Evolutionary conservation across 768 basidiomycete genomes (phyloP).

Genomic region (Psilocybe azurescens): DNA sequence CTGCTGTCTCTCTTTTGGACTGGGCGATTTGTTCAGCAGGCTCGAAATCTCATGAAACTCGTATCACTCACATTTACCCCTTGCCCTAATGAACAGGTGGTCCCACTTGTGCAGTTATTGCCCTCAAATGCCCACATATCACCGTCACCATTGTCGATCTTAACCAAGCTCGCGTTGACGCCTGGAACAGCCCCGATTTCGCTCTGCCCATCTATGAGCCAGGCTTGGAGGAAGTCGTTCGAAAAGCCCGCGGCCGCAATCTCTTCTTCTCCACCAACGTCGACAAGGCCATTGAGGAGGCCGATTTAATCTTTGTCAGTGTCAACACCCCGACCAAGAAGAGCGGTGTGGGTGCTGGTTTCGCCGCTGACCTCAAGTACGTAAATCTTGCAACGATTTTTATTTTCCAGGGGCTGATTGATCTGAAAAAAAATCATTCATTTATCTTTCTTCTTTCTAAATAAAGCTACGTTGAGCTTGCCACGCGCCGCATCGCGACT

Average conservation of each 20-base stretch:
- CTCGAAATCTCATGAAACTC: neutral
- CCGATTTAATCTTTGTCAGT: constrained; percentile 97
- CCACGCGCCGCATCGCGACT: constrained; percentile 94
- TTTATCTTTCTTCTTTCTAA: constrained; percentile 8
- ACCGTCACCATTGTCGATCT: constrained; percentile 97
- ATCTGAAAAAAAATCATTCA: constrained; percentile 10
- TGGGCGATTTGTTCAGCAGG: constrained; percentile 9
- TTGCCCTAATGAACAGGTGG: constrained; percentile 61
- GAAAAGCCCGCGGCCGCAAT: constrained; percentile 87
- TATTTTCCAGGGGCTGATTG: constrained; percentile 16
- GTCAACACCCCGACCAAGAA: constrained; percentile 99
- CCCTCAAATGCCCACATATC: constrained; percentile 91
- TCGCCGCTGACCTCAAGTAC: constrained; percentile 97
- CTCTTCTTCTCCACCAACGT: constrained; percentile 97
- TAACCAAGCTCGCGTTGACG: constrained; percentile 92
- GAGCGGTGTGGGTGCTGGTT: constrained; percentile 95
- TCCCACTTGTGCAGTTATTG: constrained; percentile 95
- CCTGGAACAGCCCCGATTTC: constrained; percentile 92
- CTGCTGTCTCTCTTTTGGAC: constrained; percentile 8
- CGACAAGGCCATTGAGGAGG: constrained; percentile 90
- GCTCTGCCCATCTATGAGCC: constrained; percentile 97
- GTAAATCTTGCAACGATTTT: constrained; percentile 32
- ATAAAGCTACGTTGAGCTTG: constrained; percentile 92
- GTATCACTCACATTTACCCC: constrained; percentile 18
- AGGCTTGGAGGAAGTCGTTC: constrained; percentile 91